Percentiles rank a stretch among this genome's conserved stretches.
Evolutionary conservation across 805 yeast species (phyloP).

Genomic region (Teunomyces barrocoloradensis): DNA sequence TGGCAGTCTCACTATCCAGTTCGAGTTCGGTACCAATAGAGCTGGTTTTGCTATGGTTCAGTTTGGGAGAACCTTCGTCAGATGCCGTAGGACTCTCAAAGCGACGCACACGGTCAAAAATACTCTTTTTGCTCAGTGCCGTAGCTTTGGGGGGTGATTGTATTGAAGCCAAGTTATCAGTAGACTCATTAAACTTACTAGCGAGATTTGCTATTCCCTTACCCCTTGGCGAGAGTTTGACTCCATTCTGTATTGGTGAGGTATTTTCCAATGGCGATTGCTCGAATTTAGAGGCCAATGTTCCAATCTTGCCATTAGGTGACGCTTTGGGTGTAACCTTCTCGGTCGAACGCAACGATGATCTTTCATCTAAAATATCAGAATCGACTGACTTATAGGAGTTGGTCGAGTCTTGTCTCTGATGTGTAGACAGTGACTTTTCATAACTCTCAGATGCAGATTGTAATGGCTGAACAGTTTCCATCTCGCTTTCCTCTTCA

Average conservation of each 20-base stretch:
- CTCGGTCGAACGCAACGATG: not conserved
- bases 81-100: conserved; percentile 27
- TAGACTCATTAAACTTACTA: conserved; percentile 20
- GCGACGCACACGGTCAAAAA: conserved; percentile 36
- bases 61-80: not conserved
- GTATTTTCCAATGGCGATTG: conserved; percentile 3
- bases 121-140: conserved; percentile 18
- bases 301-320: conserved; percentile 15
- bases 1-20: conserved; percentile 6
- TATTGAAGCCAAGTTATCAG: conserved; percentile 15
- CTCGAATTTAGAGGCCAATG: conserved; percentile 25
- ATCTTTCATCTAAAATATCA: not conserved
- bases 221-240: conserved; percentile 6
- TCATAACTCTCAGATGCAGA: no score
- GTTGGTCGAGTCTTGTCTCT: conserved; percentile 5
- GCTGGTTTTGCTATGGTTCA: conserved; percentile 3
- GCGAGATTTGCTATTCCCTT: conserved; percentile 25
- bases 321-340: conserved; percentile 7
- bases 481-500: not conserved
- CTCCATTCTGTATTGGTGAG: conserved; percentile 2
- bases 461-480: not conserved
- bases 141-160: conserved; percentile 17
- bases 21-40: conserved; percentile 2
- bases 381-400: not conserved
- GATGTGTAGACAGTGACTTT: not conserved